A percentile compares a stretch with the other conserved stretches of the same genome.
Evolutionary conservation across 805 yeast genomes (phyloP).

Genomic region (Debaryomyces hansenii): DNA sequence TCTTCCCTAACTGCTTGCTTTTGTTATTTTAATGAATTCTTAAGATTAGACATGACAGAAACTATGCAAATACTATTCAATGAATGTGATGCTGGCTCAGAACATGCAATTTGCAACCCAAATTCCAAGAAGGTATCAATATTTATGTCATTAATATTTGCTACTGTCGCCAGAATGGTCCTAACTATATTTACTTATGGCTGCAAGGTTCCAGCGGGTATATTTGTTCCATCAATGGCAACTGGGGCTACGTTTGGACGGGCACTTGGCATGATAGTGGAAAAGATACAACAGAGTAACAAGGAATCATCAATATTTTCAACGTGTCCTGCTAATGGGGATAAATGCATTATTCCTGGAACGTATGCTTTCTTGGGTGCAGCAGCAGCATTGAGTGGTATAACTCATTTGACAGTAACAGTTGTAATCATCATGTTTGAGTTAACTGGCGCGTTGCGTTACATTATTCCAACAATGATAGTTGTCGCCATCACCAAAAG

Average conservation of each 20-base stretch:
- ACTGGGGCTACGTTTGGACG: constrained; percentile 95
- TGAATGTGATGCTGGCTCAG: constrained; percentile 62
- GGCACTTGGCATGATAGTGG: constrained; percentile 74
- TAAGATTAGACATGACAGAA: constrained; percentile 90
- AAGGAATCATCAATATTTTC: constrained; percentile 35
- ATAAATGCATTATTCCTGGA: constrained; percentile 80
- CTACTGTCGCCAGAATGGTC: constrained; percentile 68
- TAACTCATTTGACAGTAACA: constrained; percentile 87
- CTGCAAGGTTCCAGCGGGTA: constrained; percentile 95
- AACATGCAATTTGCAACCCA: constrained; percentile 40
- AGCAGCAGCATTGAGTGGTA: constrained; percentile 92
- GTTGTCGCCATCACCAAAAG: constrained; percentile 86
- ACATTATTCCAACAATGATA: constrained; percentile 94
- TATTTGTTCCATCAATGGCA: constrained; percentile 95
- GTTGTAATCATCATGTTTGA: constrained; percentile 96
- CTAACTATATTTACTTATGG: constrained; percentile 87
- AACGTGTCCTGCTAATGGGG: constrained; percentile 28
- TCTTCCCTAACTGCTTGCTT: constrained; percentile 70
- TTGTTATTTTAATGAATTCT: constrained; percentile 80
- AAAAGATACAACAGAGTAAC: constrained; percentile 33
- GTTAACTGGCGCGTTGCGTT: constrained; percentile 89
- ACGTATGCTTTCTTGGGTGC: constrained; percentile 96
- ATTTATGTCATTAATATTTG: constrained; percentile 58
- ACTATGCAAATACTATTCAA: constrained; percentile 87
- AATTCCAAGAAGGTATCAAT: constrained; percentile 29